Evolutionary conservation across 768 basidiomycete genomes (phyloP), one percentile per base, ranked within the genome.

Genomic region (Suillus cothurnatus): DNA sequence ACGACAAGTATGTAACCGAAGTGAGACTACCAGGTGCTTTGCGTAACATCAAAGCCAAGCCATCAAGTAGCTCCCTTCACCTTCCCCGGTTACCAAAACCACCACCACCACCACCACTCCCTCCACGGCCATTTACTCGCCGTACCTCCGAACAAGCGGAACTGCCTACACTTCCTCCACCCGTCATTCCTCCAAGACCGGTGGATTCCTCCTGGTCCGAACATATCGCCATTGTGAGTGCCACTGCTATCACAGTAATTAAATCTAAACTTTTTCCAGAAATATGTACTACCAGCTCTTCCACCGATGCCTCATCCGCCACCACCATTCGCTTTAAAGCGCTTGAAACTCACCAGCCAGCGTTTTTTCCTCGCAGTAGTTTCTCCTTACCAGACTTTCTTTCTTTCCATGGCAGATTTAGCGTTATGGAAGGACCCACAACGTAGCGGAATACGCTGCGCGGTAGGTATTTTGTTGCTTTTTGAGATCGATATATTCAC

Each of bases 1-100:
- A 19, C 36, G 31, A 36, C 31, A 43, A 90, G 88, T 83, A 87
- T 76, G 86, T 90, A 6, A 83, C 81, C 14, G 89, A 91, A 74
- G 85, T 88, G 9, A 76, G 76, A 50, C 64, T 80, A 17, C 71
- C 79, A 21, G 41, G 61, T 49, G 62, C 78, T 74, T 49, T 66
- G 26, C 50, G 38, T 15, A 23, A 23, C 12, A 73, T 72, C 56
- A 59, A 41, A 11, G 11, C 39, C 39, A 28, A 59, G 39, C 12
- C 26, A 34, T 12, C 57, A 41, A 39, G 38, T 41, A 28, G 57
- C 19, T 39, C 57, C 38, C 38, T 59, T 11, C 57, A 23, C 38
- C 57, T 59, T 59, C 38, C 57, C 19, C 38, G 11, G 19, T 19
- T 28, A 58, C 38, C 58, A 41, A 59, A 41, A 21, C 58, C 58